These are phyloP conservation scores for Cryptococcus sp. DNA, from an alignment of 1,284 basidiomycete species.

Conservation along the genomic window DNA sequence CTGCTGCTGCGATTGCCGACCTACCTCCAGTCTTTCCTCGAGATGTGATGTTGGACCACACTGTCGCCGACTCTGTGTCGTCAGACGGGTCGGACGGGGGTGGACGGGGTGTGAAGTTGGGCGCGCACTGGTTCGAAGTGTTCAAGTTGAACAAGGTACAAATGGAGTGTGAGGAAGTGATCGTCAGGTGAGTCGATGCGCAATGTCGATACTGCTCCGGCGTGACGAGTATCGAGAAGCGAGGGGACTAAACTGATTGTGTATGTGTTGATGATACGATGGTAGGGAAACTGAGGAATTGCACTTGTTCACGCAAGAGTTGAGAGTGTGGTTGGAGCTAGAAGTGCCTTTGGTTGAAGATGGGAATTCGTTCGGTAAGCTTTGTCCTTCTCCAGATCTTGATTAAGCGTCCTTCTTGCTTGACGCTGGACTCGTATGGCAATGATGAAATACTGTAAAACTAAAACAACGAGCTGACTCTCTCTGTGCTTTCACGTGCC, in stretches of 20 bases:
- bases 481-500: not conserved
- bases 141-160: constrained; percentile 27
- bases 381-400: not conserved
- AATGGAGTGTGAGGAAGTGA: constrained; percentile 16
- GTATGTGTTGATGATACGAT: not conserved
- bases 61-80: not conserved
- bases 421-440: not conserved
- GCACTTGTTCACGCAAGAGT: constrained; percentile 23
- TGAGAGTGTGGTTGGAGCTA: constrained; percentile 37
- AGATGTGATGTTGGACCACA: not conserved
- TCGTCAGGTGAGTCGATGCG: constrained; percentile 24
- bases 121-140: constrained; percentile 38
- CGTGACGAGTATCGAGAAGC: not conserved
- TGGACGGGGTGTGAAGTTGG: constrained; percentile 8
- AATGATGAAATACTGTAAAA: not conserved
- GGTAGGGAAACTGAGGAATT: constrained; percentile 35
- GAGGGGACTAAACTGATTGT: not conserved
- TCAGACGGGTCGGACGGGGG: not conserved
- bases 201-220: not conserved
- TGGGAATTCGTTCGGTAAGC: constrained; percentile 38
- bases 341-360: constrained; percentile 44
- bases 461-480: not conserved
- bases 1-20: not conserved
- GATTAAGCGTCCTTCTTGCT: not conserved
- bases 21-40: not conserved